Evolutionary conservation across 208 protist species (phyloP).

Genomic region (Acanthamoeba divionensis): DNA sequence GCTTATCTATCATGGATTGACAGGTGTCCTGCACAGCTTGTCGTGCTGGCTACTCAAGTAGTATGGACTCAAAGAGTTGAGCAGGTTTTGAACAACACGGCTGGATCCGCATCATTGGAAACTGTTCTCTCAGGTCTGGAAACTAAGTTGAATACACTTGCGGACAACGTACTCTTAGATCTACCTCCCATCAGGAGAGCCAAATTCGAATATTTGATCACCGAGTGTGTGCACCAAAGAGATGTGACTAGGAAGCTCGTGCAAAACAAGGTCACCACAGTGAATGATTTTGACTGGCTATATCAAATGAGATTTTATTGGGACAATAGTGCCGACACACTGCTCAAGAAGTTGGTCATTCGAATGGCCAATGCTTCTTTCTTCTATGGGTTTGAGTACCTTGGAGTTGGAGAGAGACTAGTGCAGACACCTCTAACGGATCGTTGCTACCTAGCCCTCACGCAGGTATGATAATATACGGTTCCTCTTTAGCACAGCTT

Average conservation of each 20-base stretch:
- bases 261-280: conserved; percentile 62
- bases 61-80: conserved; percentile 90
- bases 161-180: conserved; percentile 83
- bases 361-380: conserved; percentile 95
- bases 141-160: conserved; percentile 69
- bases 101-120: background rate
- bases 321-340: conserved; percentile 60
- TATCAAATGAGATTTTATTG: conserved; percentile 94
- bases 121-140: conserved; percentile 51
- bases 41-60: conserved; percentile 90
- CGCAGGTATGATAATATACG: conserved; percentile 70
- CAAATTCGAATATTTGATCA: conserved; percentile 96
- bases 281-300: conserved; percentile 94
- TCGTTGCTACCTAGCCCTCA: conserved; percentile 97
- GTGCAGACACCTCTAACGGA: conserved; percentile 99
- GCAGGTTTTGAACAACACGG: conserved; percentile 51
- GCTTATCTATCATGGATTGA: conserved; percentile 85
- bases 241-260: conserved; percentile 86
- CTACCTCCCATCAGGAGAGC: conserved; percentile 86
- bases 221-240: conserved; percentile 96
- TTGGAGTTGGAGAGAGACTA: conserved; percentile 93
- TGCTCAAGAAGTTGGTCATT: conserved; percentile 83
- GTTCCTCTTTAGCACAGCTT: too few species aligned
- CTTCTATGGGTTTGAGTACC: conserved; percentile 98
- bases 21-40: conserved; percentile 88